Evolutionary conservation across 2,329 filamentous ascomycete genomes (phyloP).

Genomic region (Penicillium concentricum): DNA sequence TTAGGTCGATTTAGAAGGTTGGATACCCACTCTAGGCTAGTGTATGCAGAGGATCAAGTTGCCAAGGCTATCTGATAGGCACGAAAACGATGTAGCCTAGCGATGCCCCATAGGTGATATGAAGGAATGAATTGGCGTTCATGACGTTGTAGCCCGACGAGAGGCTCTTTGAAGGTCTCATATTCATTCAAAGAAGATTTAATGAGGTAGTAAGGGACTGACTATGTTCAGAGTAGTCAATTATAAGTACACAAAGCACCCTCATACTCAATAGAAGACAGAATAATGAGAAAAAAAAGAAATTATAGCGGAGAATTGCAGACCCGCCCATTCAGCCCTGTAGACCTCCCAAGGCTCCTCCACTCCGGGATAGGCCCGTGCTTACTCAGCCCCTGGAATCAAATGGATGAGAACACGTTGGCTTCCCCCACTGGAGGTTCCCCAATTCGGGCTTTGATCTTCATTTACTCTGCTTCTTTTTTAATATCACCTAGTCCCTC

Average conservation of each 20-base stretch:
- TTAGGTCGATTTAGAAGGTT: not conserved
- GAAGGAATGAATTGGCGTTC: slow-evolving; percentile 1
- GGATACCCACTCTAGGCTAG: slow-evolving; percentile 8
- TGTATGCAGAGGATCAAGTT: not conserved
- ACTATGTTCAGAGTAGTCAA: not conserved
- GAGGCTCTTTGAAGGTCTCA: not conserved
- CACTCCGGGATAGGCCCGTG: slow-evolving; percentile 1
- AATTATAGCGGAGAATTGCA: not conserved
- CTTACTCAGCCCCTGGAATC: slow-evolving; percentile 22
- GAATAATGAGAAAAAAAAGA: not conserved
- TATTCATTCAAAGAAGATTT: not conserved
- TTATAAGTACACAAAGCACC: too few relatives aligned
- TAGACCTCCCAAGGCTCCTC: slow-evolving; percentile 1
- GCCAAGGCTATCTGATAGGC: slow-evolving; percentile 18
- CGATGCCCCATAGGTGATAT: slow-evolving; percentile 15
- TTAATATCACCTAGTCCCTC: slow-evolving; percentile 7
- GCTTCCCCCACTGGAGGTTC: slow-evolving; percentile 14
- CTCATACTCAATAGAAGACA: not conserved
- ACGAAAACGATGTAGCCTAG: slow-evolving; percentile 25
- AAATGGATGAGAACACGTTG: slow-evolving; percentile 30
- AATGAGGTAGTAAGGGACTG: not conserved
- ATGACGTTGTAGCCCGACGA: slow-evolving; percentile 1
- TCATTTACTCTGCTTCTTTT: not conserved
- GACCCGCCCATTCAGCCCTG: slow-evolving; percentile 23
- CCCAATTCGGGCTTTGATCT: slow-evolving; percentile 14